phyloP scores from a whole-genome alignment of 225 moss, liverwort and hornwort species.

The Bryoerythrophyllum caledonicum region DNA sequence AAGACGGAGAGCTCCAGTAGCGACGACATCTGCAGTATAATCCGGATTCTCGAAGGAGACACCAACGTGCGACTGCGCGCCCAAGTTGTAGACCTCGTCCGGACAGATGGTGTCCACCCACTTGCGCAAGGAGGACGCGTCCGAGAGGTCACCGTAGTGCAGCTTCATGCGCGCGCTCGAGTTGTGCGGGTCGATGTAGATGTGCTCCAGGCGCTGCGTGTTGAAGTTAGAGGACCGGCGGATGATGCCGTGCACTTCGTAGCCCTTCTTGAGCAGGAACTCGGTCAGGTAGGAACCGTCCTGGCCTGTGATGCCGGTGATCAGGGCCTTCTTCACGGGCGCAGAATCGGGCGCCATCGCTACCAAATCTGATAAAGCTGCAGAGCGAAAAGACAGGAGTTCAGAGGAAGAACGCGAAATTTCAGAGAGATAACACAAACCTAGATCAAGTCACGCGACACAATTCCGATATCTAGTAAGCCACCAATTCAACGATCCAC shows the following conservation, averaged over 20 bases:
- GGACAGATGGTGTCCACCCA: constrained; percentile 92
- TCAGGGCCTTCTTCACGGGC: constrained; percentile 70
- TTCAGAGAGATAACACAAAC: background rate
- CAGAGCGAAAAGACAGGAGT: background rate
- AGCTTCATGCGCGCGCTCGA: constrained; percentile 86
- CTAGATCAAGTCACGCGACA: background rate
- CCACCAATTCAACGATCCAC: background rate
- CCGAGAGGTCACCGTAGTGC: constrained; percentile 89
- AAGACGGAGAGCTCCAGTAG: constrained; percentile 75
- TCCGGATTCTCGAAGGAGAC: constrained; percentile 95
- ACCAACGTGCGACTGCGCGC: constrained; percentile 93
- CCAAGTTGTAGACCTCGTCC: constrained; percentile 92
- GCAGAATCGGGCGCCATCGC: constrained; percentile 44
- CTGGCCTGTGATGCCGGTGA: constrained; percentile 88
- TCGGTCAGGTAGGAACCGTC: constrained; percentile 92
- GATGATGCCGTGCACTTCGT: constrained; percentile 91
- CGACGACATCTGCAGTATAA: constrained; percentile 91
- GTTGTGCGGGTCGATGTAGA: constrained; percentile 90
- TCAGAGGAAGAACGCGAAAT: background rate
- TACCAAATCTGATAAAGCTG: constrained; percentile 40
- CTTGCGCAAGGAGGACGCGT: constrained; percentile 79
- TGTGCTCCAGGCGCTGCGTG: constrained; percentile 96
- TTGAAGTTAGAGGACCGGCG: constrained; percentile 90
- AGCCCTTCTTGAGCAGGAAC: constrained; percentile 75
- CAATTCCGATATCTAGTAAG: background rate